Base-by-base conservation (phyloP, 2,329 filamentous ascomycete species). In the Cladobotryum mycophilum region DNA sequence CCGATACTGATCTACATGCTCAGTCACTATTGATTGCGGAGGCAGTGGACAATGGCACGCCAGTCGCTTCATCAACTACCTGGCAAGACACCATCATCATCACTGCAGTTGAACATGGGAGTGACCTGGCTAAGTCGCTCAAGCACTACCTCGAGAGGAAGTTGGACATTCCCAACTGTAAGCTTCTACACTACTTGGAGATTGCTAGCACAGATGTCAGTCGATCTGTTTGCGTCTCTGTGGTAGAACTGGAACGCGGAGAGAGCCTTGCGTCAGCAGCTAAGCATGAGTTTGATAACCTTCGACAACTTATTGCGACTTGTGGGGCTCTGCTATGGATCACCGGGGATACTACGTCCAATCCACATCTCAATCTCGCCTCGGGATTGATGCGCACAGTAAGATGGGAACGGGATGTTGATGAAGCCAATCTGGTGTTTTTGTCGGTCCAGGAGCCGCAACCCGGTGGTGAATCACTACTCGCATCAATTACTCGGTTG, bases 361-460 rank as follows among this genome's bases (percentile, higher is more conserved):
- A 41, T 33, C 53, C 53, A 43, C 45, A 48, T 15, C 47, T 45
- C 41, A 38, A 43, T 25, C 34, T 52, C 15, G 48, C 53, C 35
- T 44, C 46, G 14, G 53, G 53, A n/a, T 18, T 48, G 34, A 43
- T 50, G 22, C 45, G 53, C 17, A 47, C 50, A 3, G 41, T 47
- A 13, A 38, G 53, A 45, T 55, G 53, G 53, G 53, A 55, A 36
- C 46, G 53, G n/a, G 50, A 55, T 37, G 40, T 55, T 14, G 53
- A 55, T 12, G 53, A 49, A 11, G 43, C 50, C 11, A 55, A 53
- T 42, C 40, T 55, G 15, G 22, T 55, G 17, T 47, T 14, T 42
- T 47, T 22, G 42, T 49, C n/a, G 34, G 35, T 20, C 40, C 43
- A 17, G 47, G 44, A 47, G 5, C 25, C 38, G 46, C 20, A 20